Percentiles rank a stretch among this genome's conserved stretches.
Evolutionary conservation across 805 yeast genomes (phyloP).

Genomic region (Candida khao-thaluensis): DNA sequence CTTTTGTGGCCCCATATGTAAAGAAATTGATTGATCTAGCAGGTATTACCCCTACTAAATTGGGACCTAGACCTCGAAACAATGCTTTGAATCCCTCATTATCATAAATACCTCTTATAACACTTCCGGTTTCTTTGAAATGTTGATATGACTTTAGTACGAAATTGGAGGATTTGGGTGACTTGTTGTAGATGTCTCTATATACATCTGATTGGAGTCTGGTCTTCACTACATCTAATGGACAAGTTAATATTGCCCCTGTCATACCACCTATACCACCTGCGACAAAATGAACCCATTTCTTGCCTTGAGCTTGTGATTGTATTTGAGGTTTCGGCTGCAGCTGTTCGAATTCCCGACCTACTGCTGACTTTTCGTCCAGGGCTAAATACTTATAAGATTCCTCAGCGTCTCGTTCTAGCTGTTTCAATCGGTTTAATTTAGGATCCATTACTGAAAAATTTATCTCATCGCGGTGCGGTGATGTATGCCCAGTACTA

Average conservation of each 20-base stretch:
- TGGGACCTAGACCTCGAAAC: conserved; percentile 95
- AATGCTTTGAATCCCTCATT: conserved; percentile 83
- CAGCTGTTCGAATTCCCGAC: conserved; percentile 8
- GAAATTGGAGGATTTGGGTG: conserved; percentile 39
- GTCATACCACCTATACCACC: conserved; percentile 97
- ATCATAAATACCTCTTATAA: conserved; percentile 63
- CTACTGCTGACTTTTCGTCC: conserved; percentile 66
- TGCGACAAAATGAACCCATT: conserved; percentile 81
- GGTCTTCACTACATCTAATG: conserved; percentile 94
- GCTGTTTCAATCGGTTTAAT: conserved; percentile 10
- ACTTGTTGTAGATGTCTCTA: conserved; percentile 51
- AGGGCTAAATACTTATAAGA: conserved; percentile 64
- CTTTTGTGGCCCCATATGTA: conserved; percentile 94
- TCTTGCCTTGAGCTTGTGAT: conserved; percentile 25
- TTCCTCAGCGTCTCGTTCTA: conserved; percentile 55
- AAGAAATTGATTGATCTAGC: conserved; percentile 96
- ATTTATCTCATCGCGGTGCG: conserved; percentile 4
- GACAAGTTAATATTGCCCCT: conserved; percentile 92
- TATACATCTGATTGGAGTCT: conserved; percentile 89
- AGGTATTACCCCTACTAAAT: conserved; percentile 95
- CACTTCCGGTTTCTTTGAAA: conserved; percentile 77
- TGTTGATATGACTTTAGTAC: conserved; percentile 59
- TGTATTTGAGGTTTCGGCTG: conserved; percentile 4
- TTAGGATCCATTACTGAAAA: conserved; percentile 6
- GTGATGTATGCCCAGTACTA: too few relatives aligned